Percentiles rank a stretch among this genome's conserved stretches.
Evolutionary conservation across 148 eudicot genomes (phyloP).

Genomic region (Rhododendron kiyosumense): DNA sequence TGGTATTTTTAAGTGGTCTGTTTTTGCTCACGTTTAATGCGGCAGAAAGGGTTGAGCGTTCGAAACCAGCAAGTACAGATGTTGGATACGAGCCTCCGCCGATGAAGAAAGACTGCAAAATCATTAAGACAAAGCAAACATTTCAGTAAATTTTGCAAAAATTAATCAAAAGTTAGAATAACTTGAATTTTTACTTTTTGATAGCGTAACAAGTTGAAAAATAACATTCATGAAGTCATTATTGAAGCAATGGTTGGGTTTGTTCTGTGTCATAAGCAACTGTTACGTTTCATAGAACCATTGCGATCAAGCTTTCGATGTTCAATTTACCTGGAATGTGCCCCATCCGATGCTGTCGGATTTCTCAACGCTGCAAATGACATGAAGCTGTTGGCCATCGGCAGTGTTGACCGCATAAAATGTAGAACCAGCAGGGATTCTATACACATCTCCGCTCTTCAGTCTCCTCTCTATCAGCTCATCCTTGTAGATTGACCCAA

Average conservation of each 20-base stretch:
- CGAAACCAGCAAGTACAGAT: slow-evolving; percentile 11
- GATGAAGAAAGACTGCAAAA: slow-evolving; percentile 70
- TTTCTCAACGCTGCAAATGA: too few species aligned
- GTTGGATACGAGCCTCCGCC: slow-evolving; percentile 75
- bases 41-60: slow-evolving; percentile 40
- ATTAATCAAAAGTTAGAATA: too few species aligned
- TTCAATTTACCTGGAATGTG: slow-evolving; percentile 22
- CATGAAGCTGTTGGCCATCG: too few species aligned
- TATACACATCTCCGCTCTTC: slow-evolving; percentile 69
- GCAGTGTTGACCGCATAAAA: slow-evolving; percentile 30
- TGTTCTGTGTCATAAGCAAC: too few species aligned
- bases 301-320: not conserved
- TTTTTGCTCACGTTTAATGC: slow-evolving; percentile 63
- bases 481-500: slow-evolving; percentile 48
- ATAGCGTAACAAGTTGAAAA: too few species aligned
- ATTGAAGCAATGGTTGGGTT: too few species aligned
- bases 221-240: too few species aligned
- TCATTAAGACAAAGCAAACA: not conserved
- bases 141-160: not conserved
- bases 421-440: slow-evolving; percentile 66
- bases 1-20: slow-evolving; percentile 5
- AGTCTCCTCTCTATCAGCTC: slow-evolving; percentile 38
- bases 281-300: too few species aligned
- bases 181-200: too few species aligned
- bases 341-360: slow-evolving; percentile 25